phyloP scores from a whole-genome alignment of 345 rosid species.

The Mercurialis annua region DNA sequence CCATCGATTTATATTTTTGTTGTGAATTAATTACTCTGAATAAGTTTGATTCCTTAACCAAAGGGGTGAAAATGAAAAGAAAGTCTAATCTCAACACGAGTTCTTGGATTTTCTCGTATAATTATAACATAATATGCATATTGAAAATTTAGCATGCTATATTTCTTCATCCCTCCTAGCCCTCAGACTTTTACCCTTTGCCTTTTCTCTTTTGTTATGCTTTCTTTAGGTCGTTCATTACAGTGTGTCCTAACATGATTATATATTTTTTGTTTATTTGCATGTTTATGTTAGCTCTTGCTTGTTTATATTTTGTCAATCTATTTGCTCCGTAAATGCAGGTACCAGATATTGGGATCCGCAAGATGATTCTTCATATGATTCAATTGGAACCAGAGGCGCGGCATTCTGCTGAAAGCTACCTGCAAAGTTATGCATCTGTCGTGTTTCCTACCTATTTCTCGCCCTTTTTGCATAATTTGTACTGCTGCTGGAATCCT shows the following conservation, averaged over 20 bases:
- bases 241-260: not conserved
- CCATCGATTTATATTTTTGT: not conserved
- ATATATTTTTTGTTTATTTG: not conserved
- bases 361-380: conserved; percentile 98
- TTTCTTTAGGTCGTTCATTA: not conserved
- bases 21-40: not conserved
- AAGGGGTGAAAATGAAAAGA: not conserved
- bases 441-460: conserved; percentile 84
- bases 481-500: conserved; percentile 96
- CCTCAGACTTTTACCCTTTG: not conserved
- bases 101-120: not conserved
- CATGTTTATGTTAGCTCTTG: not conserved
- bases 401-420: conserved; percentile 84
- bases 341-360: conserved; percentile 88
- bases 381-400: conserved; percentile 96
- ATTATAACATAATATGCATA: not conserved
- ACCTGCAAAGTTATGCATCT: conserved; percentile 73
- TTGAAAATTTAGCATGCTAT: not conserved
- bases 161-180: not conserved
- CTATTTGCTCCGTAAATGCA: conserved; percentile 26
- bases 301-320: conserved; percentile 13
- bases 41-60: not conserved
- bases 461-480: conserved; percentile 87
- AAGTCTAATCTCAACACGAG: not conserved
- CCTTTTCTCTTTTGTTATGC: not conserved